Base-by-base conservation (phyloP, 495 filamentous ascomycete genomes). In the Bacidia gigantensis region DNA sequence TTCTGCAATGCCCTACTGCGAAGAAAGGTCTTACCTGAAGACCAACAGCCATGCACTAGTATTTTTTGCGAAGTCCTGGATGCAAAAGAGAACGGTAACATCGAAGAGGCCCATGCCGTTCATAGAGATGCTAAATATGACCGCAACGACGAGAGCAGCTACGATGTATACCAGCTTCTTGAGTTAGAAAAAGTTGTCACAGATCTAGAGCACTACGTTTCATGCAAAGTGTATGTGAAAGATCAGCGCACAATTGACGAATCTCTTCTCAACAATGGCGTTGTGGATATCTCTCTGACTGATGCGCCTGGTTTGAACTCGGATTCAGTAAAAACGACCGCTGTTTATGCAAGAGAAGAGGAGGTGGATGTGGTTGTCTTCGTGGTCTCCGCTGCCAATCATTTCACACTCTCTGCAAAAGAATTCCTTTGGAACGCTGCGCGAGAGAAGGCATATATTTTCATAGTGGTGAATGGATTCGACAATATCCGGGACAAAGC, bases 311-410 rank as follows among this genome's bases (percentile, higher is more conserved):
- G 92, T 29, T 73, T 98, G 49, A 98, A 98, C 66, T 85, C 82
- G 46, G 93, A 97, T 61, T 95, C 89, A 0, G 75, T 95, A 26
- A 96, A 96, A 68, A 98, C 92, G 1, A 97, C 92, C 0, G 92
- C 93, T 7, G 82, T 96, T 11, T 98, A 97, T 66, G 92, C 92
- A 24, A 75, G 92, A 38, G 90, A 98, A 65, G 92, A 97, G 64
- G 92, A 98, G 67, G 97, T 98, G 53, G 92, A 98, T 66, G 92
- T 98, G 3, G 93, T 98, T 20, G 92, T 98, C 1, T 98, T 97
- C 55, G 92, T 98, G 22, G 93, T 98, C 11, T 94, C 87, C 26
- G 92, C 93, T 12, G 89, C 88, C 38, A 97, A 98, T 59, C 93
- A 96, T 65, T 97, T 98, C 65, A 98, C 92, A 1, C 77, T 89